Conservation (phyloP, 768 basidiomycete genomes). For the Tricholoma terreum region DNA sequence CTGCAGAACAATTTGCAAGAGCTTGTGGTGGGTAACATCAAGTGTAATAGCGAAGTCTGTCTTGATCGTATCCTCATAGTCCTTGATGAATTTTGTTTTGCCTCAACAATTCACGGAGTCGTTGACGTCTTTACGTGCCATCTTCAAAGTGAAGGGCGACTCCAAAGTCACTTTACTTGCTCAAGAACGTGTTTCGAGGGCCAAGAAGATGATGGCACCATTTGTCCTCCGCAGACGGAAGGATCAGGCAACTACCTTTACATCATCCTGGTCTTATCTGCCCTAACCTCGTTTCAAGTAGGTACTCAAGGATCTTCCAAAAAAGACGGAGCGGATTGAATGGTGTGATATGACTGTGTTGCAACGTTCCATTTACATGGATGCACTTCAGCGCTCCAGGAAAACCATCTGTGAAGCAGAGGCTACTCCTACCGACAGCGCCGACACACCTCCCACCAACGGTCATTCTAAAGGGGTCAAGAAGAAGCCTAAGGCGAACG, state of each 20-base stretch:
- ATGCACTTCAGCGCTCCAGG: slow-evolving; percentile 80
- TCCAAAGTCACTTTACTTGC: slow-evolving; percentile 85
- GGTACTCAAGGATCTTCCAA: slow-evolving; percentile 91
- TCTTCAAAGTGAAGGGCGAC: slow-evolving; percentile 97
- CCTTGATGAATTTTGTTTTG: slow-evolving; percentile 96
- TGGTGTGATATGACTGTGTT: slow-evolving; percentile 90
- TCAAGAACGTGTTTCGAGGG: slow-evolving; percentile 88
- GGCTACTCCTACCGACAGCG: slow-evolving; percentile 19
- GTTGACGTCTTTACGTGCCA: slow-evolving; percentile 78
- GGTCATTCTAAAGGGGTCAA: slow-evolving; percentile 28
- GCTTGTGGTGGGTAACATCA: slow-evolving; percentile 60
- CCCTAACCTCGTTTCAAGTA: slow-evolving; percentile 23
- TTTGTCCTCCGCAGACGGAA: slow-evolving; percentile 97
- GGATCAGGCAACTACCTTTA: slow-evolving; percentile 60
- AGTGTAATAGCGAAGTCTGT: not conserved
- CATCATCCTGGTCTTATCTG: not conserved
- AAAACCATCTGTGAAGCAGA: slow-evolving; percentile 67
- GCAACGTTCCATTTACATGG: slow-evolving; percentile 81
- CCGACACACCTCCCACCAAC: slow-evolving; percentile 23
- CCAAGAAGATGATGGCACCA: slow-evolving; percentile 99
- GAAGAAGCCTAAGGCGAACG: slow-evolving; percentile 44
- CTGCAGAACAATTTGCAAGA: slow-evolving; percentile 91
- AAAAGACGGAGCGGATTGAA: slow-evolving; percentile 89
- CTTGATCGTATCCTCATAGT: slow-evolving; percentile 47
- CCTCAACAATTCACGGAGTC: slow-evolving; percentile 83